Base-by-base conservation (phyloP, 805 yeast genomes). In the Candida chauliodis region DNA sequence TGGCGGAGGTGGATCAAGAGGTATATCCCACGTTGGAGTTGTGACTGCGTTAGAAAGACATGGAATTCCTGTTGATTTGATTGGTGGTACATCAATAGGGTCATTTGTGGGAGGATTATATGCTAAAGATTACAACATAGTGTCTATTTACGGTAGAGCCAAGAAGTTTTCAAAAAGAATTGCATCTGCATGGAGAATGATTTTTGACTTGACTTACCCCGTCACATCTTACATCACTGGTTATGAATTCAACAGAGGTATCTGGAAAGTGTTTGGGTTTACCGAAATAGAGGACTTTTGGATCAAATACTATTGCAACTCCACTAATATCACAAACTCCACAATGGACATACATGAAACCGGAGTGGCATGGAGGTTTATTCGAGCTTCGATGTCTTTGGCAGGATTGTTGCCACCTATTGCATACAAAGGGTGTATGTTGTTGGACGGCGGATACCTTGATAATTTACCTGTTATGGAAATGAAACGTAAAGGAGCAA, bases 1-100 rank as follows among this genome's bases (percentile, higher is more conserved):
- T 3, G 99, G 99, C 5, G 99, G 99, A 10, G 99, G 99, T 28
- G 99, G 99, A 30, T 96, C 98, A 0, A 71, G 98, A 49, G 99
- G 99, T 1, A 71, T 91, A 10, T 77, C 96, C 10, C 99, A 91
- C 56, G 71, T 91, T 28, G 99, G 99, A 3, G 82, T 93, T 3
- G 76, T 91, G n/a, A 78, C 79, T 36, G 96, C 97, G 0, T 63
- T 91, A 8, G 98, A 91, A 56, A 95, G 86, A 46, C 79, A 80
- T 39, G 97, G 97, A 0, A 84, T 91, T 10, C 99, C 99, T 0
- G 81, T 93, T 25, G 99, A 91, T 61, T 67, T 90, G 44, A 77
- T 91, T 36, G 99, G 99, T 1, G 99, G 99, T 2, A 91, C 99
- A 0, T 90, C 97, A 0, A 91, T 91, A 37, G 99, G 99, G 0